A percentile compares a stretch with the other conserved stretches of the same genome.
Conservation (phyloP, 345 rosid genomes). For the Acer yangbiense region DNA sequence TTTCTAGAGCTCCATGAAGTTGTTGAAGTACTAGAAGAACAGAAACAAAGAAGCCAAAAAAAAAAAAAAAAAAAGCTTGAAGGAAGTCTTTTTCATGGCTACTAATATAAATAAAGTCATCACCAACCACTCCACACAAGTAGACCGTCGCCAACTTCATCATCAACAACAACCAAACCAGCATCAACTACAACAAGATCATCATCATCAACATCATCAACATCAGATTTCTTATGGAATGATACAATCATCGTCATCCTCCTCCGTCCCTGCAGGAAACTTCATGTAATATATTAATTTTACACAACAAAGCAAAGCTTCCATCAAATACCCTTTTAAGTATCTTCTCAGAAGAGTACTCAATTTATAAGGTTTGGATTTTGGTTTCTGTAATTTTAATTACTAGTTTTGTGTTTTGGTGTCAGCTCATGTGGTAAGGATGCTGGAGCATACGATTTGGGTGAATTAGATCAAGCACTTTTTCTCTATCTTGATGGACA, state of each 20-base stretch:
- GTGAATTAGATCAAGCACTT: constrained; percentile 94
- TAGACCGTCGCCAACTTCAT: constrained; percentile 42
- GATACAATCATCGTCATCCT: constrained; percentile 51
- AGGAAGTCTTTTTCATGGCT: constrained; percentile 44
- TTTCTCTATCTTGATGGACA: constrained; percentile 94
- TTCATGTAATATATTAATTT: constrained; percentile 74
- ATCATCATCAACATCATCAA: constrained; percentile 37
- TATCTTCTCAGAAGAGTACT: background rate
- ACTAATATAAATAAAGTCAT: constrained; percentile 31
- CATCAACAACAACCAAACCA: constrained; percentile 24
- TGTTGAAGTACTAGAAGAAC: constrained; percentile 3
- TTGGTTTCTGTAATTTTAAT: background rate
- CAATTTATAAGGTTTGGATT: background rate
- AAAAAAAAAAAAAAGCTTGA: constrained; percentile 1
- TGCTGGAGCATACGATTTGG: constrained; percentile 62
- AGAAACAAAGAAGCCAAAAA: background rate
- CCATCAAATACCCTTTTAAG: background rate
- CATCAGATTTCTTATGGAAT: constrained; percentile 53
- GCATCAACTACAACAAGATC: constrained; percentile 29
- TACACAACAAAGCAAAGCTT: background rate
- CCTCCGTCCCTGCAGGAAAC: constrained; percentile 49
- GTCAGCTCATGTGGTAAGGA: constrained; percentile 40
- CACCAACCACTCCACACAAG: constrained; percentile 28
- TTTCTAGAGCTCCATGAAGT: constrained; percentile 27
- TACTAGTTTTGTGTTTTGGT: background rate